These are phyloP conservation scores for Cucurbita moschata DNA, from an alignment of 306 rosid genomes.

Conservation along the genomic window DNA sequence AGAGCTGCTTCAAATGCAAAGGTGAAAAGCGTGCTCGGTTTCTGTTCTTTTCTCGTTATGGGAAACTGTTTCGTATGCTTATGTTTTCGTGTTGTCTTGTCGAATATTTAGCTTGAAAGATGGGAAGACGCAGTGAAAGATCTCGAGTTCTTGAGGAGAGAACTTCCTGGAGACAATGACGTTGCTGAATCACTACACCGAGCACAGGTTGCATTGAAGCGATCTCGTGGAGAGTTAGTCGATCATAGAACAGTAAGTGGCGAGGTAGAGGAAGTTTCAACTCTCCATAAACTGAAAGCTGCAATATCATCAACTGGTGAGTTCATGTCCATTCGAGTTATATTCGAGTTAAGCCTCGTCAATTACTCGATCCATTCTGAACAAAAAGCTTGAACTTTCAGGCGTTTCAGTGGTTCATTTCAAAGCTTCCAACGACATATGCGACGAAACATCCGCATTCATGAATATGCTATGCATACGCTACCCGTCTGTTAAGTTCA, in stretches of 20 bases:
- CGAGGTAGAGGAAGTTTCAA: constrained; percentile 67
- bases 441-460: constrained; percentile 70
- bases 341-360: background rate
- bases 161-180: constrained; percentile 61
- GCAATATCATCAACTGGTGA: constrained; percentile 55
- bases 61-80: constrained; percentile 1
- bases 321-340: background rate
- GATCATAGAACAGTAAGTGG: constrained; percentile 35
- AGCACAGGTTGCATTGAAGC: constrained; percentile 49
- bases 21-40: constrained; percentile 21
- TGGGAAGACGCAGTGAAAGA: constrained; percentile 82
- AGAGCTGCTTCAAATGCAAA: constrained; percentile 71
- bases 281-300: constrained; percentile 49
- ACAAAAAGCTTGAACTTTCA: constrained; percentile 25
- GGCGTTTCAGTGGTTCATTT: constrained; percentile 69
- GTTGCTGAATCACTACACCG: constrained; percentile 56
- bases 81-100: background rate
- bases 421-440: constrained; percentile 53
- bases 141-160: constrained; percentile 50
- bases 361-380: background rate
- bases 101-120: constrained; percentile 53
- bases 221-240: constrained; percentile 26
- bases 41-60: background rate
- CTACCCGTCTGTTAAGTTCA: constrained; percentile 56
- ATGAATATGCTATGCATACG: constrained; percentile 67